A percentile compares a stretch with the other conserved stretches of the same genome.
Conservation (phyloP, 371 early-diverging fungal species). For the Mucor saturninus region DNA sequence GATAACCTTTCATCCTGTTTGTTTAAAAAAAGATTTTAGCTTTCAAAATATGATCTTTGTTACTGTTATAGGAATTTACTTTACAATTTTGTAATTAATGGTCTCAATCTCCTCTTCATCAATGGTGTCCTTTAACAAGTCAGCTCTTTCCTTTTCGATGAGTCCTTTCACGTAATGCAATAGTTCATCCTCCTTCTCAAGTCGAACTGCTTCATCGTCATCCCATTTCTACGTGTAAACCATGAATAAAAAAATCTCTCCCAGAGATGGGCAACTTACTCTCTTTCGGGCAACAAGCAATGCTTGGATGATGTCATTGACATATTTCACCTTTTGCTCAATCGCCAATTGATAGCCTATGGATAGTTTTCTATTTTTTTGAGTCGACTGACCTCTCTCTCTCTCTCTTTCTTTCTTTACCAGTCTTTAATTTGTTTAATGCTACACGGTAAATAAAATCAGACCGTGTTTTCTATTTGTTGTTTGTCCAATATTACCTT, state of each 20-base stretch:
- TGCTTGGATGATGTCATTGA: conserved; percentile 64
- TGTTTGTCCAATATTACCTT: conserved; percentile 31
- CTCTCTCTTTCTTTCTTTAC: conserved; percentile 27
- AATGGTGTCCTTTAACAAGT: conserved; percentile 25
- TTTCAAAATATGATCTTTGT: neutral
- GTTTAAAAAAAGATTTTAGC: neutral
- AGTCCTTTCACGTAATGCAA: conserved; percentile 66
- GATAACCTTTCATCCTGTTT: conserved; percentile 46
- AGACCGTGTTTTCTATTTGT: no score
- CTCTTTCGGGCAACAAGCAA: conserved; percentile 60
- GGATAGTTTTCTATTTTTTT: neutral
- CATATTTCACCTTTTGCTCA: conserved; percentile 60
- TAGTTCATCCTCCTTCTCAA: conserved; percentile 65
- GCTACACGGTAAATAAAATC: conserved; percentile 33
- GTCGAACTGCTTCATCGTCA: conserved; percentile 59
- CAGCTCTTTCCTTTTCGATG: conserved; percentile 59
- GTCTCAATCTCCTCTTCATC: conserved; percentile 45
- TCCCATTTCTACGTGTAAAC: conserved; percentile 60
- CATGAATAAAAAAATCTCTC: no score
- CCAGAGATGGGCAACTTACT: conserved; percentile 16
- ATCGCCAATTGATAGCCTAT: conserved; percentile 60
- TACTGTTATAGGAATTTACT: neutral
- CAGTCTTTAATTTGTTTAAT: conserved; percentile 58
- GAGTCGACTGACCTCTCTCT: no score
- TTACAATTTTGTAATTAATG: conserved; percentile 45